phyloP scores from a whole-genome alignment of 2,329 filamentous ascomycete species.

The Cladosporium halotolerans region DNA sequence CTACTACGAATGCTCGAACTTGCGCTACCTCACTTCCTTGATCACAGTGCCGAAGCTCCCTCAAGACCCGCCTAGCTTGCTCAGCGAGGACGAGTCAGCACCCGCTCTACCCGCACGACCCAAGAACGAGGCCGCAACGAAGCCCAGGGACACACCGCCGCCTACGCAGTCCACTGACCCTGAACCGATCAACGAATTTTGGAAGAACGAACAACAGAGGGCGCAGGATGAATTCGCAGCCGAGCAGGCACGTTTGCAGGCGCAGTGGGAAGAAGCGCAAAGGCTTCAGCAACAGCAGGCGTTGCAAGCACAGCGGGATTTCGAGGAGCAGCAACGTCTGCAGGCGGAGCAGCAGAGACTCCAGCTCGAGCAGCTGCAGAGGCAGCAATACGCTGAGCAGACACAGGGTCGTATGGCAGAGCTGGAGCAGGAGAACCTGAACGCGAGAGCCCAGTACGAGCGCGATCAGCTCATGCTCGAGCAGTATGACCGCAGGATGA shows the following conservation, averaged over 20 bases:
- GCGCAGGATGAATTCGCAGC: constrained; percentile 94
- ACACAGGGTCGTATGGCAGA: constrained; percentile 95
- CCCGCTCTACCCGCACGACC: constrained; percentile 77
- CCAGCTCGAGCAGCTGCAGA: constrained; percentile 82
- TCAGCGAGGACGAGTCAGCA: constrained; percentile 70
- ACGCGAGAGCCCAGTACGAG: constrained; percentile 90
- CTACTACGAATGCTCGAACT: constrained; percentile 98
- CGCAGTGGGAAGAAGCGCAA: constrained; percentile 77
- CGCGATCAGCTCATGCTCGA: constrained; percentile 95
- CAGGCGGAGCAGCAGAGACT: constrained; percentile 84
- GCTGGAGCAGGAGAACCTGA: constrained; percentile 88
- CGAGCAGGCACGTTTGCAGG: constrained; percentile 81
- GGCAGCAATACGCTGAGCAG: constrained; percentile 86
- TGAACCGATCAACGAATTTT: constrained; percentile 94
- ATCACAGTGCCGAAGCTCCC: constrained; percentile 95
- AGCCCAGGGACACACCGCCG: constrained; percentile 61
- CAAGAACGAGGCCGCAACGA: constrained; percentile 57
- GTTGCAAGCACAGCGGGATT: constrained; percentile 83
- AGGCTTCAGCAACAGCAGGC: constrained; percentile 75
- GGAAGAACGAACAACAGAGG: constrained; percentile 85
- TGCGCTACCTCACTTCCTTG: constrained; percentile 90
- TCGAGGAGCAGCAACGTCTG: constrained; percentile 86
- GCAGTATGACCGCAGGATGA: constrained; percentile 90
- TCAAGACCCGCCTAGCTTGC: constrained; percentile 83
- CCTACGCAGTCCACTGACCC: constrained; percentile 70